These are phyloP conservation scores for Tuber indicum DNA, from an alignment of 495 filamentous ascomycete species.

Conservation along the genomic window DNA sequence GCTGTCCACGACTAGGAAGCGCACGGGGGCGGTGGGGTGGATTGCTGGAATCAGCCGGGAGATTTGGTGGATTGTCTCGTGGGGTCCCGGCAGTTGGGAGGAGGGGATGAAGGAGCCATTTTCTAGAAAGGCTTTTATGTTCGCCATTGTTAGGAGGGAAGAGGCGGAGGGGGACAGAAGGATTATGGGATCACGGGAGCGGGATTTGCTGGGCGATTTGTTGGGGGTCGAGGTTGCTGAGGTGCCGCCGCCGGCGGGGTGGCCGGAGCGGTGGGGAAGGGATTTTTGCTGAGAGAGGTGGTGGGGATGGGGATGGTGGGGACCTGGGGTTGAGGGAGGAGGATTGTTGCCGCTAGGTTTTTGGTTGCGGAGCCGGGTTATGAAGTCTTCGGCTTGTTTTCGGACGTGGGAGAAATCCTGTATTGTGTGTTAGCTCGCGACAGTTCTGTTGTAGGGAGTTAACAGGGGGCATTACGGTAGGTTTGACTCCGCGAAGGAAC, in stretches of 20 bases:
- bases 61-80: conserved; percentile 74
- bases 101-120: conserved; percentile 72
- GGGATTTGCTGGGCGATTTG: conserved; percentile 43
- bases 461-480: conserved; percentile 55
- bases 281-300: conserved; percentile 44
- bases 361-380: conserved; percentile 55
- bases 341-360: conserved; percentile 44
- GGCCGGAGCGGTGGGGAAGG: conserved; percentile 43
- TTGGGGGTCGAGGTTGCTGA: conserved; percentile 45
- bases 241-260: conserved; percentile 42
- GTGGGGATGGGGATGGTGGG: conserved; percentile 18
- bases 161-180: conserved; percentile 97
- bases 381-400: conserved; percentile 74
- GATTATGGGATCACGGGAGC: conserved; percentile 83
- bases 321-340: conserved; percentile 15
- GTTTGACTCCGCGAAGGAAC: conserved; percentile 78
- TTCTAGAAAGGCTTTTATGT: conserved; percentile 93
- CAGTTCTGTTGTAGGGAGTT: not conserved
- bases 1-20: conserved; percentile 90
- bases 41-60: conserved; percentile 70
- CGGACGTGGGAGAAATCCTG: conserved; percentile 95
- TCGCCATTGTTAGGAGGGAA: conserved; percentile 92
- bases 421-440: conserved; percentile 26
- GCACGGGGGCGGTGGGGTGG: conserved; percentile 63
- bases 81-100: conserved; percentile 42